Base-by-base conservation (phyloP, 148 eudicot genomes). In the Spergularia marina region DNA sequence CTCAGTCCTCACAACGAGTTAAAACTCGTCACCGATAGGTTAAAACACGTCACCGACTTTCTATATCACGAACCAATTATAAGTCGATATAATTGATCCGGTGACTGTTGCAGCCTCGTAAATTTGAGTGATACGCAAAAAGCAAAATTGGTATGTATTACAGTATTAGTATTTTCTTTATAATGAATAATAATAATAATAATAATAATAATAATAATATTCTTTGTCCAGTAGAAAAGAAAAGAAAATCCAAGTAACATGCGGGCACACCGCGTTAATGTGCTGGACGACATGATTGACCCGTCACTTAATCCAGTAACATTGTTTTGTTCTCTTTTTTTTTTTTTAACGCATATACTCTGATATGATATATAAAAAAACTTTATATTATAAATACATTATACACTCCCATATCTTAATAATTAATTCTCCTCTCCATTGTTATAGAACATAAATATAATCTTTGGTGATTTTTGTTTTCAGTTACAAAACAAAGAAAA, bases 251-350 rank as follows among this genome's bases (percentile, higher is more conserved):
- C 59, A 70, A 70, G 44, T 53, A 70, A 53, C 73, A 53, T 70
- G 60, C 41, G 49, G 16, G 16, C 14, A 70, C 21, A 53, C 20
- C 73, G 73, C 73, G 73, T 70, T 0, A 53, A 70, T 70, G 73
- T 53, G 73, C 73, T 70, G 73, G 39, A 53, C 17, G n/a, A 40
- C 49, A 65, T 65, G 20, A 64, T 64, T 64, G 68, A 64, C 68
- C 68, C 47, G 49, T 64, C 17, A 13, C 61, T 57, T 7, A 57
- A 20, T 20, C 20, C 3, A 9, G n/a, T 17, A 18, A 57, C 25
- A 30, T 30, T 30, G 36, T 17, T 17, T 57, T n/a, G 61, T 18
- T n/a, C 61, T 9, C n/a, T 18, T 1, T 4, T n/a, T n/a, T 8
- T 8, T 20, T 58, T 58, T 15, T 58, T 16, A 56, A 56, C 60